Base-by-base conservation (phyloP, 495 filamentous ascomycete species). In the Lasiosphaeria hispida region DNA sequence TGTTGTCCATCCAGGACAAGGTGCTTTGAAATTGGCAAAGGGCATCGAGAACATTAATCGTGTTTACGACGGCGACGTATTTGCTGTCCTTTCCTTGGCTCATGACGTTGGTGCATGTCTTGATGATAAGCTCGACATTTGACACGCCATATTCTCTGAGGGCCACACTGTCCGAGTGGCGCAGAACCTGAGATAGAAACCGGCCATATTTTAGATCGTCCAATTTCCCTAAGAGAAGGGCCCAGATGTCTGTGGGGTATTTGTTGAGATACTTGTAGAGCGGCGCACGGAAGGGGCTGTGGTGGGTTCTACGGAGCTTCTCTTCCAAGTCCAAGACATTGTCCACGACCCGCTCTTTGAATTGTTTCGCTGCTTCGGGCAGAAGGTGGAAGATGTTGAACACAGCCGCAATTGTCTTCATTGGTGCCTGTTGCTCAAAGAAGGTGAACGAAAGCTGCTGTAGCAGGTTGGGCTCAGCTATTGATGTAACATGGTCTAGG, bases 311-410 rank as follows among this genome's bases (percentile, higher is more conserved):
- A 17, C 94, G 84, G 23, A 99, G 77, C 53, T 88, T 88, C 40
- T 87, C 81, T 68, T 99, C 94, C 0, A 99, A 82, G 37, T 93
- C 88, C 59, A 97, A 75, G 13, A 96, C 91, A 44, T 88, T 91
- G 63, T 94, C 87, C 53, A 97, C 86, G 15, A 97, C 82, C 35
- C 87, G 81, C 44, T 91, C 88, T 75, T 97, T 91, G 71, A 97
- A 99, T 10, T 88, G 83, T 40, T 89, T 88, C 10, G 94, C 94
- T 9, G 91, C 89, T 0, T 91, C 80, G 0, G 94, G 94, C 1
- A 99, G 76, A 7, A 97, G 83, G 66, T 99, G 92, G 72, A 97
- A 99, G 50, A 97, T 92, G 64, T 97, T 92, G 66, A 99, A 87
- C 17, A 96, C 93, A 0, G 92, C 89, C 4, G 91, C 87, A 49